Percentiles rank a stretch among this genome's conserved stretches.
Evolutionary conservation across 1,139 yeast species (phyloP).

Genomic region (Zygosaccharomyces sapae): DNA sequence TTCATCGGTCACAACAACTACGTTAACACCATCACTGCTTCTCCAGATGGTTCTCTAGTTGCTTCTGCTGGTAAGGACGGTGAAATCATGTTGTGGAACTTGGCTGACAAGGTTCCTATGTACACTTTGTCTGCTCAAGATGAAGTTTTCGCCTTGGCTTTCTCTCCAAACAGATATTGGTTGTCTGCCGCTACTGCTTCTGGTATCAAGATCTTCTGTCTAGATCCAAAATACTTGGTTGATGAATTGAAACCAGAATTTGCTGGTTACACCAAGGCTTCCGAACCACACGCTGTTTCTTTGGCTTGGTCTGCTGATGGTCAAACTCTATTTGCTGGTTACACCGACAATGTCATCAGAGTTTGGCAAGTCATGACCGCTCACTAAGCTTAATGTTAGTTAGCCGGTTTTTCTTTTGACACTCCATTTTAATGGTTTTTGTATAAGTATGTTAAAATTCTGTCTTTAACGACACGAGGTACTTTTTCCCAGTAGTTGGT

Average conservation of each 20-base stretch:
- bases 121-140: slow-evolving; percentile 95
- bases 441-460: slow-evolving; percentile 11
- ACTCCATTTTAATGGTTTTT: slow-evolving; percentile 6
- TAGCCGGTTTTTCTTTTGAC: slow-evolving; percentile 8
- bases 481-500: slow-evolving; percentile 3
- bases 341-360: slow-evolving; percentile 99
- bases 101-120: slow-evolving; percentile 80
- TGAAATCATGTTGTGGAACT: slow-evolving; percentile 97
- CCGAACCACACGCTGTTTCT: slow-evolving; percentile 98
- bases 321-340: slow-evolving; percentile 99
- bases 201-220: slow-evolving; percentile 97
- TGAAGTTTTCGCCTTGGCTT: slow-evolving; percentile 97
- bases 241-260: slow-evolving; percentile 99
- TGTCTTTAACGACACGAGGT: slow-evolving; percentile 4
- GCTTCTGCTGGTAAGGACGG: slow-evolving; percentile 99
- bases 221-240: slow-evolving; percentile 91
- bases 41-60: slow-evolving; percentile 99
- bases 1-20: slow-evolving; percentile 99
- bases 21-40: slow-evolving; percentile 94
- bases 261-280: slow-evolving; percentile 82
- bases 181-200: slow-evolving; percentile 99
- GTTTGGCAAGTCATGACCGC: slow-evolving; percentile 99
- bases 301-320: slow-evolving; percentile 99
- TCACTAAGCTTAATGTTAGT: slow-evolving; percentile 38
- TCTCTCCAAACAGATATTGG: slow-evolving; percentile 99